Evolutionary conservation across 2,329 filamentous ascomycete species (phyloP).

Genomic region (Pestalotiopsis sp.): DNA sequence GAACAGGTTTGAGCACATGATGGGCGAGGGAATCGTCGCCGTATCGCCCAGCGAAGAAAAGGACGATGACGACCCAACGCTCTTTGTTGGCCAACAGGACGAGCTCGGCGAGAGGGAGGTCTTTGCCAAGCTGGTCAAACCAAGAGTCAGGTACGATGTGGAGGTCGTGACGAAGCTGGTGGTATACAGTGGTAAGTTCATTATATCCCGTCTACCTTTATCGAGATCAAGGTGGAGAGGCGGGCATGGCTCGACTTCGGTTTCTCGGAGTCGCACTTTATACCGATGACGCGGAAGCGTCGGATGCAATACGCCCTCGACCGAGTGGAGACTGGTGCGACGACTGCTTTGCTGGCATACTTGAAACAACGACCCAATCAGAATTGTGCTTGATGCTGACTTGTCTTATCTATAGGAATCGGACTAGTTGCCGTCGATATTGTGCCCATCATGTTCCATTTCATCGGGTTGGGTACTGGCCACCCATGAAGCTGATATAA

Average conservation of each 20-base stretch:
- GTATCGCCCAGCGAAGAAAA: conserved; percentile 32
- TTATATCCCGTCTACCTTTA: conserved; percentile 2
- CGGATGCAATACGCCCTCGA: neutral
- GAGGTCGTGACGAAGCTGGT: conserved; percentile 97
- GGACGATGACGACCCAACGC: conserved; percentile 34
- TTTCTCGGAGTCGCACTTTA: neutral
- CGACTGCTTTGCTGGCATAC: neutral
- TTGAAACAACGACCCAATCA: neutral
- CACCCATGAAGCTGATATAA: conserved; percentile 17
- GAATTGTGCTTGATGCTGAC: neutral
- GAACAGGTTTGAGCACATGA: conserved; percentile 70
- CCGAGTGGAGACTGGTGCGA: neutral
- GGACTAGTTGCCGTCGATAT: conserved; percentile 39
- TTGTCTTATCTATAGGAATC: conserved; percentile 24
- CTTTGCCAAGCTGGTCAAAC: conserved; percentile 80
- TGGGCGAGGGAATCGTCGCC: conserved; percentile 63
- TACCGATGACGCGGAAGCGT: neutral
- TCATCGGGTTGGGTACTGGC: conserved; percentile 38
- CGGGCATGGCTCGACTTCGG: neutral
- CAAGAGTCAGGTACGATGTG: conserved; percentile 94
- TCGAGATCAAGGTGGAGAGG: neutral
- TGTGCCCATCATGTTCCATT: conserved; percentile 41
- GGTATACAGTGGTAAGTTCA: conserved; percentile 78
- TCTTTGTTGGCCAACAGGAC: conserved; percentile 43
- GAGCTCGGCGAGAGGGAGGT: conserved; percentile 72